Base-by-base conservation (phyloP, 176 grass and related monocot genomes). In the Hordeum marinum region DNA sequence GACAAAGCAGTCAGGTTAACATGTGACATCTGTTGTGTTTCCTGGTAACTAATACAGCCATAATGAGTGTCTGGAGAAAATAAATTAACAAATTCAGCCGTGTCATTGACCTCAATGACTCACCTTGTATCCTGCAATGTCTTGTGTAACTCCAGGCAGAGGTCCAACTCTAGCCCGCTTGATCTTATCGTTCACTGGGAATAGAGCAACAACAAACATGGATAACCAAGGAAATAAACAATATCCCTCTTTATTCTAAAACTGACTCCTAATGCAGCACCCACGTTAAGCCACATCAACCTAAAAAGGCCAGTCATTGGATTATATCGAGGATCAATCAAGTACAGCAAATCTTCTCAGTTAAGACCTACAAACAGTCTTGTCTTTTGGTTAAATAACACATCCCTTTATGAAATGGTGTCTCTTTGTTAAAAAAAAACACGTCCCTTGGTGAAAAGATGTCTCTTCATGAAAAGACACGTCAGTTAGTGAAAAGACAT, bases 91-190 rank as follows among this genome's bases (percentile, higher is more conserved):
- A 63, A 73, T 60, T 76, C 11, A 77, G 9, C 61, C 0, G 31
- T 34, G 8, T 72, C 29, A 67, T 59, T 60, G 21, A 43, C 7
- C 27, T 52, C 55, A 60, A 12, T 82, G 20, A 21, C 37, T 74
- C 59, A 98, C 93, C 89, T 95, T 98, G 80, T 87, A 98, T 68
- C 96, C 96, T 67, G 96, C 91, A 91, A 98, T 98, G 86, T 98
- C 96, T 87, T 93, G 89, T 79, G 96, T 98, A 40, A 98, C 96
- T 89, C 96, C 96, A 55, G 96, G 96, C 65, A 95, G 83, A 81
- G 96, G 96, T 34, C 93, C 96, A 41, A 98, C 93, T 0, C 74
- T 94, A 89, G 96, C 96, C 31, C 80, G 80, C 75, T 98, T 98
- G 12, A 82, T 85, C 85, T 98, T 98, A 34, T 92, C 93, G 61